Evolutionary conservation across 2,329 filamentous ascomycete genomes (phyloP).

Genomic region (Aureobasidium namibiae): DNA sequence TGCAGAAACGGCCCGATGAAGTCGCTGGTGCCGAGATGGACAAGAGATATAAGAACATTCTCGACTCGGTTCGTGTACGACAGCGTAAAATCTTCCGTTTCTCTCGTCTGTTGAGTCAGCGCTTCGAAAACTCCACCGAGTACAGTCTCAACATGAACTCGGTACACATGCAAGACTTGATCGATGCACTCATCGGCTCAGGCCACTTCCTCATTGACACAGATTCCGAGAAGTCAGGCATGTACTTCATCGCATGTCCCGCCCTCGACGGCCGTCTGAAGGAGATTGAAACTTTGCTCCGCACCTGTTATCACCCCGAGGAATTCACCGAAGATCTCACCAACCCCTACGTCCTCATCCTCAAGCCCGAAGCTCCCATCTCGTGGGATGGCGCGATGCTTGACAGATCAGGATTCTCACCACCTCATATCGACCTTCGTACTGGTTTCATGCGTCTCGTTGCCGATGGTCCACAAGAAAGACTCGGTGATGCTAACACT

Average conservation of each 20-base stretch:
- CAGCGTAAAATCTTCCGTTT: slow-evolving; percentile 96
- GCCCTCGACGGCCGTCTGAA: slow-evolving; percentile 65
- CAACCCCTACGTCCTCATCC: slow-evolving; percentile 76
- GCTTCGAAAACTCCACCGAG: slow-evolving; percentile 94
- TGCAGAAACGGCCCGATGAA: slow-evolving; percentile 77
- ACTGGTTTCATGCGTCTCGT: slow-evolving; percentile 79
- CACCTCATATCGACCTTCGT: slow-evolving; percentile 77
- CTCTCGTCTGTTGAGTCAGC: slow-evolving; percentile 78
- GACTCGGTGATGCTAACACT: slow-evolving; percentile 69
- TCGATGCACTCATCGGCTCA: slow-evolving; percentile 69
- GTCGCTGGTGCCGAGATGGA: slow-evolving; percentile 76
- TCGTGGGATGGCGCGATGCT: slow-evolving; percentile 69
- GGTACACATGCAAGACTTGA: slow-evolving; percentile 64
- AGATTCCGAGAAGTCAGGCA: slow-evolving; percentile 53
- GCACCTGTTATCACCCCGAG: slow-evolving; percentile 65
- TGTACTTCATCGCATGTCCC: slow-evolving; percentile 79
- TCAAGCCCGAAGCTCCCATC: slow-evolving; percentile 71
- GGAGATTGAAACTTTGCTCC: slow-evolving; percentile 78
- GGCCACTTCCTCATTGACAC: slow-evolving; percentile 84
- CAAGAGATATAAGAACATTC: slow-evolving; percentile 88
- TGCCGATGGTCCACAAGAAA: slow-evolving; percentile 73
- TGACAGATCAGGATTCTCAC: slow-evolving; percentile 61
- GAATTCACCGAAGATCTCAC: slow-evolving; percentile 62
- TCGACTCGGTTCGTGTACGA: slow-evolving; percentile 91
- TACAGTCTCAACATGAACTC: slow-evolving; percentile 73